Evolutionary conservation across 164 flowering plant species (phyloP), one percentile per base, ranked within the genome.

Genomic region (Piper betle): DNA sequence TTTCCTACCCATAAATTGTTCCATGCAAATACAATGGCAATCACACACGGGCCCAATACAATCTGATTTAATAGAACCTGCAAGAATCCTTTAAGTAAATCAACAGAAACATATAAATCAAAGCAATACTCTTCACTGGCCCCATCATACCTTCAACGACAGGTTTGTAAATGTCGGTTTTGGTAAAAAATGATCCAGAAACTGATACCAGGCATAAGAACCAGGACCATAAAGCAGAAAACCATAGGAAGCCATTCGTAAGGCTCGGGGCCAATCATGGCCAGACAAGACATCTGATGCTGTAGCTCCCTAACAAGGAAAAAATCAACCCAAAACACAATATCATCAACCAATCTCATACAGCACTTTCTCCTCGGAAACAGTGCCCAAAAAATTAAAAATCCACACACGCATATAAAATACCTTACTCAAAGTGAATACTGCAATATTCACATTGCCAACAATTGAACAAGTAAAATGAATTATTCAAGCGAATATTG

Each of bases 141-240:
- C 38, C 37, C 52, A 37, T 9, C 66, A 58, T 75, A 89, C 98
- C 98, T 92, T 89, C 55, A 79, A 55, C 59, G 82, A 53, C 17
- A 93, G 39, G 74, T 85, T 93, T 69, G 69, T 37, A 17, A 78
- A 78, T 19, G 84, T 76, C 62, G 67, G 87, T 69, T 81, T 74
- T 13, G 91, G 95, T 72, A 90, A 77, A 53, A 67, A 60, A 60
- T 41, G 81, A 67, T 93, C 99, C 61, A 90, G 91, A 62, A 52
- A 83, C 62, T 79, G 82, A 63, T 93, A 93, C 99, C 99, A 93
- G n/a, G 81, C 89, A 84, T 76, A 81, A 18, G 99, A 90, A 63
- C 99, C 99, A 62, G 99, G 99, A 11, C 99, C 99, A 75, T 93
- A 93, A 0, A 93, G 62, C 42, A 90, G 81, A 73, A 93, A 93